Conservation (phyloP, 768 basidiomycete genomes). For the Boletus reticuloceps region DNA sequence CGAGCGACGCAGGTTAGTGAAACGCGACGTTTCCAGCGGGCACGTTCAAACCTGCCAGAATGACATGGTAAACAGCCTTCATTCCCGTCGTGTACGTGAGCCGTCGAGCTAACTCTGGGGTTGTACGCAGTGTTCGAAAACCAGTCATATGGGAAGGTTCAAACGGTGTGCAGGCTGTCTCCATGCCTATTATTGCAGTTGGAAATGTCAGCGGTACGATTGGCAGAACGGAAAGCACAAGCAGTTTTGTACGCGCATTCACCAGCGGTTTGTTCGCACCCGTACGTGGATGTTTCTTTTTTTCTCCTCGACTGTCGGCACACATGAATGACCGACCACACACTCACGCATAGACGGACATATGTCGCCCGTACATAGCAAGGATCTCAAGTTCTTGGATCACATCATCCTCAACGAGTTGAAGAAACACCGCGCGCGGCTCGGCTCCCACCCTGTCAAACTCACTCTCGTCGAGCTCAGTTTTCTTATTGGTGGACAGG, state of each 20-base stretch:
- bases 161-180: constrained; percentile 27
- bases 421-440: constrained; percentile 13
- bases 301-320: neutral
- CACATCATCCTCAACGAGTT: constrained; percentile 25
- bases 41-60: constrained; percentile 30
- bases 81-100: neutral
- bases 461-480: constrained; percentile 27
- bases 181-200: constrained; percentile 28
- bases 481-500: constrained; percentile 10
- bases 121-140: constrained; percentile 21
- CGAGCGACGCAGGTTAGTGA: constrained; percentile 19
- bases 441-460: constrained; percentile 13
- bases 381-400: constrained; percentile 27
- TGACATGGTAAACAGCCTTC: constrained; percentile 6
- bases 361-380: constrained; percentile 21
- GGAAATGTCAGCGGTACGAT: constrained; percentile 25
- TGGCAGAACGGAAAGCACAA: constrained; percentile 29
- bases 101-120: neutral
- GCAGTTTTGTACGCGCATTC: constrained; percentile 22
- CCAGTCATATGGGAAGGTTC: constrained; percentile 10
- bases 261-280: constrained; percentile 15
- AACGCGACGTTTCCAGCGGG: constrained; percentile 10
- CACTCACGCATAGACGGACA: constrained; percentile 12
- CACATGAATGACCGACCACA: neutral
- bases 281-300: constrained; percentile 7